Conservation (phyloP, 164 flowering plant species). For the Annona cherimola region DNA sequence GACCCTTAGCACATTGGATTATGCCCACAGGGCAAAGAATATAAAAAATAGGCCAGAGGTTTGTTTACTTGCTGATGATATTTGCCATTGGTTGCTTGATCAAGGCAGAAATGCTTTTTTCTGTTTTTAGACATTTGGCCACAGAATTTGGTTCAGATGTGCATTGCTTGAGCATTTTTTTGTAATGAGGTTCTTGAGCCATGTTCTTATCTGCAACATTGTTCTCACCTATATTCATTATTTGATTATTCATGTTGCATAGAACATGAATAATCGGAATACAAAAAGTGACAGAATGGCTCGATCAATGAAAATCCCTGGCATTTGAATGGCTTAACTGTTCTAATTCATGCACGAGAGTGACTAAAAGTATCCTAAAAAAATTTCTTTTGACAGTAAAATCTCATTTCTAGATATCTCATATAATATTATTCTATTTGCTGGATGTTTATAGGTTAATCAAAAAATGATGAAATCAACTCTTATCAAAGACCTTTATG, state of each 20-base stretch:
- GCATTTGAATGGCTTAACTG: neutral
- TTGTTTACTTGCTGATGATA: neutral
- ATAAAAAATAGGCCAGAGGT: conserved; percentile 98
- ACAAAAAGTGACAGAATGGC: neutral
- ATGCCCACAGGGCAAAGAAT: conserved; percentile 94
- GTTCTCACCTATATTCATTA: neutral
- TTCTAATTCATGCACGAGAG: neutral
- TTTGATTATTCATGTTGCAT: neutral
- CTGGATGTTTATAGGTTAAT: conserved; percentile 54
- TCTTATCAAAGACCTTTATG: conserved; percentile 93
- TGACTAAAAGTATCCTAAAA: neutral
- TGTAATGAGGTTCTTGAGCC: neutral
- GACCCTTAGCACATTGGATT: conserved; percentile 92
- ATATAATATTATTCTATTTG: neutral
- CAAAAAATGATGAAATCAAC: conserved; percentile 98
- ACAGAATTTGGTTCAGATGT: neutral
- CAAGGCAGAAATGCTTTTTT: neutral
- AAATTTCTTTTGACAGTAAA: too few species aligned
- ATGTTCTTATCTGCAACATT: neutral
- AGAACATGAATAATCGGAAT: neutral
- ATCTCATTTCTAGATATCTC: neutral
- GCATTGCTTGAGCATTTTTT: neutral
- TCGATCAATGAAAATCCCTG: neutral
- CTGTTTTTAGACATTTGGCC: neutral
- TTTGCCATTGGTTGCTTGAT: neutral